These are phyloP conservation scores for Bruguiera hainesii DNA, from an alignment of 441 rosid species.

Conservation along the genomic window DNA sequence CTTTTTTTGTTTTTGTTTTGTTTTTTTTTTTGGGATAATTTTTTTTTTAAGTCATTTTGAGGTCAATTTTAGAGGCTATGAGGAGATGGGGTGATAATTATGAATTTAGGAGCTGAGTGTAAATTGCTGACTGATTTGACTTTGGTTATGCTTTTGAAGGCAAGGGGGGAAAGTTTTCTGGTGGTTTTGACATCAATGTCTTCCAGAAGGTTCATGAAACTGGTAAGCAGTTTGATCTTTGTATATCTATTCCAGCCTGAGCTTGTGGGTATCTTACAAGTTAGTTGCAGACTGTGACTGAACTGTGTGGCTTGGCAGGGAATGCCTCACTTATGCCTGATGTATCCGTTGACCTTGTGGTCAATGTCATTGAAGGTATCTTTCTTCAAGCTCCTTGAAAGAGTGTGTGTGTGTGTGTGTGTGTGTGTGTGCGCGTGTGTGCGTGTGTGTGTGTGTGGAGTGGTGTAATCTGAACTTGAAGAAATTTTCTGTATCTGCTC, in stretches of 20 bases:
- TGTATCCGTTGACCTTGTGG: constrained; percentile 74
- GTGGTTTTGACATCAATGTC: constrained; percentile 89
- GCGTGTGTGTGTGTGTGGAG: too few relatives aligned
- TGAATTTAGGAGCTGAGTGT: background rate
- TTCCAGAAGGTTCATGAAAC: constrained; percentile 67
- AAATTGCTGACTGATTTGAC: background rate
- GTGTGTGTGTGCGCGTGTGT: too few relatives aligned
- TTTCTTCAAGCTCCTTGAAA: background rate
- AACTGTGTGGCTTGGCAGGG: constrained; percentile 44
- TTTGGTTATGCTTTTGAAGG: constrained; percentile 41
- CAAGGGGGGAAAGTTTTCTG: constrained; percentile 78
- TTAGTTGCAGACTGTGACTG: background rate
- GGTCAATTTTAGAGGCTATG: background rate
- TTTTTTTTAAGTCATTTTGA: background rate
- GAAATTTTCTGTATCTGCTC: too few relatives aligned
- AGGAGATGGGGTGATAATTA: background rate
- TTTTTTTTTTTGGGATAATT: background rate
- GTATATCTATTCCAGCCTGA: background rate
- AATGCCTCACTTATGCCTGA: constrained; percentile 69
- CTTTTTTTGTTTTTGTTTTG: background rate
- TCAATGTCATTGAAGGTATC: constrained; percentile 76
- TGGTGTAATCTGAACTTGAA: too few relatives aligned
- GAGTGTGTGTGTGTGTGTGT: too few relatives aligned
- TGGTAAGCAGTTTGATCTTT: constrained; percentile 34
- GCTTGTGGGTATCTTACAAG: background rate